A percentile compares a stretch with the other conserved stretches of the same genome.
Conservation (phyloP, 768 basidiomycete genomes). For the Boletus sp. region DNA sequence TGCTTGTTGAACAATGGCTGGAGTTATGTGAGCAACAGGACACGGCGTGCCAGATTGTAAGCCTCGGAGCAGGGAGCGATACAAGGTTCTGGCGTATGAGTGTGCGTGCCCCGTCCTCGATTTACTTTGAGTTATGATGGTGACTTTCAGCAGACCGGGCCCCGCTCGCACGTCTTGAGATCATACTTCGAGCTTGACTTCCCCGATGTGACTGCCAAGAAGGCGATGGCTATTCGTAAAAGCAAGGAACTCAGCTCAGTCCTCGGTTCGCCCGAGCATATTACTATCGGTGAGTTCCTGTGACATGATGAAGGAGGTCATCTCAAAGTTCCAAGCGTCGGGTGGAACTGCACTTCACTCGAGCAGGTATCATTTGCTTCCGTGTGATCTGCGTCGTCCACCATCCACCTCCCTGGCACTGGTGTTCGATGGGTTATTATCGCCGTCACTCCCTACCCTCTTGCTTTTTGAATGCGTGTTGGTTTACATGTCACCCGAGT, state of each 20-base stretch:
- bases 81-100: constrained; percentile 89
- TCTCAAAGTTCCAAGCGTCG: constrained; percentile 12
- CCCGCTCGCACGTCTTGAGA: constrained; percentile 45
- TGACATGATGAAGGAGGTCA: background rate
- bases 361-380: constrained; percentile 51
- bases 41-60: constrained; percentile 75
- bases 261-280: constrained; percentile 20
- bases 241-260: constrained; percentile 40
- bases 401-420: constrained; percentile 49
- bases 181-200: constrained; percentile 91
- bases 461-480: constrained; percentile 48
- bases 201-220: constrained; percentile 76
- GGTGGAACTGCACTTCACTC: constrained; percentile 38
- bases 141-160: constrained; percentile 48
- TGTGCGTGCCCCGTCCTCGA: constrained; percentile 45
- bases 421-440: constrained; percentile 43
- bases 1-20: constrained; percentile 68
- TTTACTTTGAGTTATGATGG: constrained; percentile 6
- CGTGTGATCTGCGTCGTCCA: constrained; percentile 70
- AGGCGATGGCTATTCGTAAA: constrained; percentile 75
- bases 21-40: constrained; percentile 40
- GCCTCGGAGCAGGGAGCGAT: constrained; percentile 93
- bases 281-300: constrained; percentile 11
- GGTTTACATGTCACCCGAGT: constrained; percentile 2
- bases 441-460: constrained; percentile 67